These are phyloP conservation scores for Apiotrichum porosum DNA, from an alignment of 1,284 basidiomycete species.

Conservation along the genomic window DNA sequence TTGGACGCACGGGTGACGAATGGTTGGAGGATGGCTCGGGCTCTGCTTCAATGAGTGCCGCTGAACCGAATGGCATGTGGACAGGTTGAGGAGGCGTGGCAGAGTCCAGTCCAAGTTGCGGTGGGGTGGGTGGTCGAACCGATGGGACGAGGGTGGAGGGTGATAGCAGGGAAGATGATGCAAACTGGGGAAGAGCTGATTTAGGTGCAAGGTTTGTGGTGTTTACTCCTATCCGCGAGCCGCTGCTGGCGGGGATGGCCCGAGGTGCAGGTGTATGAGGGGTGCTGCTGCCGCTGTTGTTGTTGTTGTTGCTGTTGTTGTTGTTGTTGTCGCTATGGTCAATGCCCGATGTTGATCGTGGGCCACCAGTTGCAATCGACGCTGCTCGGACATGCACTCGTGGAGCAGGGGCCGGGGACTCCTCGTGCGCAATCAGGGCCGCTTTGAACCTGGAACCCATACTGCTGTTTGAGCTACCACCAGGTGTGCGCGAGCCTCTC, in stretches of 20 bases:
- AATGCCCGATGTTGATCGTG: too few species aligned
- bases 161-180: constrained; percentile 11
- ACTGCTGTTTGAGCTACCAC: not conserved
- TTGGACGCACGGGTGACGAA: constrained; percentile 13
- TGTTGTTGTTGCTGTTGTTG: too few species aligned
- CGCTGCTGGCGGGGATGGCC: too few species aligned
- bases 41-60: not conserved
- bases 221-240: too few species aligned
- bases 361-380: not conserved
- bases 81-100: not conserved
- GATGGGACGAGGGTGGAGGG: constrained; percentile 7
- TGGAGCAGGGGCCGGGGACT: not conserved
- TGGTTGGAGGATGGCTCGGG: constrained; percentile 13
- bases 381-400: not conserved
- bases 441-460: not conserved
- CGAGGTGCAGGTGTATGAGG: too few species aligned
- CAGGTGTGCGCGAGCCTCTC: too few species aligned
- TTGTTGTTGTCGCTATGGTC: too few species aligned
- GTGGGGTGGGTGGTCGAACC: not conserved
- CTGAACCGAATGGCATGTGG: constrained; percentile 1
- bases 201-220: too few species aligned
- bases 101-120: not conserved
- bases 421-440: not conserved
- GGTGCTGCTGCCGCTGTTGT: too few species aligned
- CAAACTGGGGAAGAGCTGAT: too few species aligned